Evolutionary conservation across 2,329 filamentous ascomycete species (phyloP).

Genomic region (Chaetoscypha palmicola): DNA sequence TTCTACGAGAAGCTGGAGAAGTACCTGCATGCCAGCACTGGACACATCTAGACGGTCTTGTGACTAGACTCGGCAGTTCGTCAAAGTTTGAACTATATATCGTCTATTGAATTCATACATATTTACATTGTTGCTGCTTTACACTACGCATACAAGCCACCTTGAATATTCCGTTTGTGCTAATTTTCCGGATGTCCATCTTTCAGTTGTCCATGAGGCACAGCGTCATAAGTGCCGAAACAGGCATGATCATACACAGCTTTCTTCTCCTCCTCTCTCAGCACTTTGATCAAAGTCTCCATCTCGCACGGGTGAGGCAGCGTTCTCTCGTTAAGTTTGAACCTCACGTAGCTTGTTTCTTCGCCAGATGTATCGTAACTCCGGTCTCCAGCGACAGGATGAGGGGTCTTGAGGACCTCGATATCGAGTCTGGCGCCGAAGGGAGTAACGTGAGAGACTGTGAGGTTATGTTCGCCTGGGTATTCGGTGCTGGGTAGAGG

Average conservation of each 20-base stretch:
- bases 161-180: too few species aligned
- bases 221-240: slow-evolving; percentile 48
- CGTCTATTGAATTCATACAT: too few species aligned
- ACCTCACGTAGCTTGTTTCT: slow-evolving; percentile 64
- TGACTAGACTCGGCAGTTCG: too few species aligned
- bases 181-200: slow-evolving; percentile 40
- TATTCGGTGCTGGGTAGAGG: slow-evolving; percentile 50
- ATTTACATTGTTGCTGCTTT: too few species aligned
- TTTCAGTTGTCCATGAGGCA: slow-evolving; percentile 41
- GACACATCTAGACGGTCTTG: too few species aligned
- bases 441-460: slow-evolving; percentile 60
- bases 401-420: slow-evolving; percentile 62
- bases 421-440: slow-evolving; percentile 69
- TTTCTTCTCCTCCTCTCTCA: slow-evolving; percentile 49
- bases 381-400: slow-evolving; percentile 51
- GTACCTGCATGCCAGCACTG: too few species aligned
- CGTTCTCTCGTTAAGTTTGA: slow-evolving; percentile 67
- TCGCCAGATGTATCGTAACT: slow-evolving; percentile 37
- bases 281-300: slow-evolving; percentile 56
- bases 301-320: slow-evolving; percentile 64
- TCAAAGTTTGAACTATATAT: too few species aligned
- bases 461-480: slow-evolving; percentile 53
- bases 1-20: too few species aligned
- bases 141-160: too few species aligned
- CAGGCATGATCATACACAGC: slow-evolving; percentile 61